Evolutionary conservation across 768 basidiomycete genomes (phyloP), one percentile per base, ranked within the genome.

Genomic region (Lentinula sp.): DNA sequence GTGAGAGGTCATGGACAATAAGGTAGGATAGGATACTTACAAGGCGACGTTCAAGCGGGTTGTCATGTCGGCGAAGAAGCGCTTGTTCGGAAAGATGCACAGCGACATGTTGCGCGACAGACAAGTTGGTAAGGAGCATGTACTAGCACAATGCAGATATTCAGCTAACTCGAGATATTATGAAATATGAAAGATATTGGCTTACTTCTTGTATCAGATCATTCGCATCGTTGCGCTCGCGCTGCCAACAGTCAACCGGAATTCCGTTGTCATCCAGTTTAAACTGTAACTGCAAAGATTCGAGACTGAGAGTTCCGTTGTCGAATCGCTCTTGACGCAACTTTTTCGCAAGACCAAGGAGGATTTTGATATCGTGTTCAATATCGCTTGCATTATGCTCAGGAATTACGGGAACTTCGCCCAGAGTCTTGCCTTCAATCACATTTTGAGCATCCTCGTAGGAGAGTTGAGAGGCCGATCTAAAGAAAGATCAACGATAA

Each of bases 81-180:
- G 96, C 91, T 72, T 98, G 97, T 71, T 99, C 97, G 32, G 97
- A 95, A 28, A 98, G 84, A 67, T 94, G 86, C 23, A 95, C 88
- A 41, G 96, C 96, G 67, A 97, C 87, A 66, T 95, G 89, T 70
- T 95, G 93, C 9, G 97, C 95, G 43, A 95, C 90, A 12, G 92
- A 79, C 37, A 88, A 86, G 70, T 98, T 99, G 65, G 90, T 87
- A 59, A 96, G 79, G 16, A 98, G 77, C 96, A 98, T 98, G 77
- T 93, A 95, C 93, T 95, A 66, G 0, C 2, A 58, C 37, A 39
- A 39, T 6, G 6, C 53, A 1, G 51, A 39, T 37, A 41, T 56
- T 66, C 12, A 65, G 62, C 18, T 59, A 35, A 59, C 32, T 43
- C 3, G 37, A 56, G 20, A 60, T 35, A 15, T 37, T n/a, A 36